Conservation (phyloP, 495 filamentous ascomycete species). For the Xylaria longipes region DNA sequence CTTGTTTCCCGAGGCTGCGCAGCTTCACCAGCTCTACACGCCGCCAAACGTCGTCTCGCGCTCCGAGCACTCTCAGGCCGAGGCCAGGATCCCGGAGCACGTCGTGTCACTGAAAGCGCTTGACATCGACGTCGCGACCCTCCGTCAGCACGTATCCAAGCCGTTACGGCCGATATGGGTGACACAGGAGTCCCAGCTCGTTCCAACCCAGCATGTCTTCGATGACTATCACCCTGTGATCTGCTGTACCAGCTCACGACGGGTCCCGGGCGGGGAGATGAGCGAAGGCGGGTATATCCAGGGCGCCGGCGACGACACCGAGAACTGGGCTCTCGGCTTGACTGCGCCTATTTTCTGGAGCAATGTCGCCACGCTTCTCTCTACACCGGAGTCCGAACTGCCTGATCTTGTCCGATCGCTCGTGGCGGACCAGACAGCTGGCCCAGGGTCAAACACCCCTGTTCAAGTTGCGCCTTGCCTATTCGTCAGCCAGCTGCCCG, state of each 20-base stretch:
- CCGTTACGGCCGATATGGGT: conserved; percentile 72
- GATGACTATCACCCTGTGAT: conserved; percentile 70
- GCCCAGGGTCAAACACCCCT: conserved; percentile 36
- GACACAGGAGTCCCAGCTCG: conserved; percentile 48
- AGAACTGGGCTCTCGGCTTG: conserved; percentile 83
- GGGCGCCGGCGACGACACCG: conserved; percentile 91
- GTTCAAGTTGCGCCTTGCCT: conserved; percentile 45
- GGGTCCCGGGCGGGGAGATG: conserved; percentile 68
- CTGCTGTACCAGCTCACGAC: conserved; percentile 79
- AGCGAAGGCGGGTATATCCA: conserved; percentile 84
- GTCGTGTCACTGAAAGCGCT: conserved; percentile 61
- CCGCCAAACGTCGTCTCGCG: conserved; percentile 70
- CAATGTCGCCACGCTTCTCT: conserved; percentile 61
- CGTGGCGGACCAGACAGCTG: conserved; percentile 40
- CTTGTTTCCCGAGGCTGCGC: conserved; percentile 67
- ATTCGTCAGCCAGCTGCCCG: conserved; percentile 40
- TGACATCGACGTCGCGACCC: conserved; percentile 34
- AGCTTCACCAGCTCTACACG: conserved; percentile 62
- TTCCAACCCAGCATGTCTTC: conserved; percentile 44
- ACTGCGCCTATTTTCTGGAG: conserved; percentile 82
- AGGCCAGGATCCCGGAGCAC: conserved; percentile 68
- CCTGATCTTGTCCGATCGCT: conserved; percentile 66
- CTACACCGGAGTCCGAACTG: conserved; percentile 67
- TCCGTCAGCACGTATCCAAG: conserved; percentile 52
- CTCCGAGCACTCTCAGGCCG: conserved; percentile 84